A percentile compares a stretch with the other conserved stretches of the same genome.
Conservation (phyloP, 257 asterid genomes). For the Solanum ahanhuiri region DNA sequence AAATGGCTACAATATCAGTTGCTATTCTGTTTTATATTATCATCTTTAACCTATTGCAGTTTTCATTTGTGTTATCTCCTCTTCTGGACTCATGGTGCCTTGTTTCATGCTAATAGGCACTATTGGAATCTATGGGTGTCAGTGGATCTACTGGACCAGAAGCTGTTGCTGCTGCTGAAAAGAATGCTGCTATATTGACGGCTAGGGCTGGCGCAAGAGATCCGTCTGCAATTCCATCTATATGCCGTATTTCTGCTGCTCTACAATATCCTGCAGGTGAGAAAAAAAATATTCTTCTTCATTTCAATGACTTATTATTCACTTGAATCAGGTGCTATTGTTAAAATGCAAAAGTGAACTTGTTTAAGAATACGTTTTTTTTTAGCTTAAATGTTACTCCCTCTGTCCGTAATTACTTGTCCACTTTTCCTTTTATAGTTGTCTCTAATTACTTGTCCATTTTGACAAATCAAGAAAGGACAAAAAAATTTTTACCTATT, state of each 20-base stretch:
- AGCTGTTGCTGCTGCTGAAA: slow-evolving; percentile 85
- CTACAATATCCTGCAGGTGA: slow-evolving; percentile 91
- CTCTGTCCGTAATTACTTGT: no score
- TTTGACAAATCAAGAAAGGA: no score
- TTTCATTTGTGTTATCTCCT: not conserved
- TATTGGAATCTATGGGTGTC: slow-evolving; percentile 76
- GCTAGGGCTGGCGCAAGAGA: slow-evolving; percentile 98
- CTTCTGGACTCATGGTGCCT: not conserved
- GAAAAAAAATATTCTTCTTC: slow-evolving; percentile 7
- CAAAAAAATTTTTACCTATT: no score
- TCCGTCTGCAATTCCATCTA: slow-evolving; percentile 96
- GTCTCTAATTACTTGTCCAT: no score
- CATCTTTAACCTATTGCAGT: not conserved
- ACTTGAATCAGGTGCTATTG: not conserved
- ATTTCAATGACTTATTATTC: not conserved
- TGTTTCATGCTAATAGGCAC: slow-evolving; percentile 41
- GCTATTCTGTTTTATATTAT: not conserved
- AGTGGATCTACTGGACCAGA: slow-evolving; percentile 88
- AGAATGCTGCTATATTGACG: slow-evolving; percentile 75
- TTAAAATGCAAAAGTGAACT: not conserved
- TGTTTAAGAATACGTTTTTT: not conserved
- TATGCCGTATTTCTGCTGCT: slow-evolving; percentile 96
- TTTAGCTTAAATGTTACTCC: not conserved
- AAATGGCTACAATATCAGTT: not conserved
- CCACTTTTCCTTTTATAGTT: no score